phyloP scores from a whole-genome alignment of 305 asterid species.

The Fraxinus paxiana region DNA sequence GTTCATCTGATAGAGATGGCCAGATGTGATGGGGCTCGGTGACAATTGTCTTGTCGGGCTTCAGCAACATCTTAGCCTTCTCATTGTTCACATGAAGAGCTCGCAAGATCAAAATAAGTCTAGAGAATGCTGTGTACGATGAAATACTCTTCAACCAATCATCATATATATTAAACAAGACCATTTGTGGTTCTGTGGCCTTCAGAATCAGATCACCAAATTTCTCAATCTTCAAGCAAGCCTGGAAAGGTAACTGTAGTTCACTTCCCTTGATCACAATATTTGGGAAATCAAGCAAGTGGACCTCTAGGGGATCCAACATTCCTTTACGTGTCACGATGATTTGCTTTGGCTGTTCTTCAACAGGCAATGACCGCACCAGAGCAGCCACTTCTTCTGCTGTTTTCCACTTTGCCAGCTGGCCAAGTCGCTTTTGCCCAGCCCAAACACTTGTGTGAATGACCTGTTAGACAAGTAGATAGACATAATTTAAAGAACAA shows the following conservation, averaged over 20 bases:
- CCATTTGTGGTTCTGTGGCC: conserved; percentile 99
- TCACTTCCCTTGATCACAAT: conserved; percentile 98
- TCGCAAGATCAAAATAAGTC: conserved; percentile 85
- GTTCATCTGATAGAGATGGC: conserved; percentile 94
- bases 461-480: conserved; percentile 45
- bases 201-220: conserved; percentile 94
- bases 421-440: conserved; percentile 98
- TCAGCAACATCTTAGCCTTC: conserved; percentile 95
- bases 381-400: conserved; percentile 99
- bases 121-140: conserved; percentile 95
- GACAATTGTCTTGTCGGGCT: conserved; percentile 93
- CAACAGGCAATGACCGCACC: conserved; percentile 94
- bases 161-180: conserved; percentile 91
- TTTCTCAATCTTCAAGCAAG: conserved; percentile 97
- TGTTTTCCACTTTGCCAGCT: conserved; percentile 99
- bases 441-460: conserved; percentile 99
- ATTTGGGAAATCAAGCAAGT: conserved; percentile 94
- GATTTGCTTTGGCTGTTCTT: conserved; percentile 95
- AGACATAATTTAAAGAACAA: background rate
- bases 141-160: conserved; percentile 98
- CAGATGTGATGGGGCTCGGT: conserved; percentile 97
- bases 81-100: conserved; percentile 97
- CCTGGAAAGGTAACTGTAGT: conserved; percentile 99
- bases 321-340: conserved; percentile 98
- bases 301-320: conserved; percentile 98